Conservation (phyloP, 2,329 filamentous ascomycete genomes). For the Ascochyta viciae-villosae region DNA sequence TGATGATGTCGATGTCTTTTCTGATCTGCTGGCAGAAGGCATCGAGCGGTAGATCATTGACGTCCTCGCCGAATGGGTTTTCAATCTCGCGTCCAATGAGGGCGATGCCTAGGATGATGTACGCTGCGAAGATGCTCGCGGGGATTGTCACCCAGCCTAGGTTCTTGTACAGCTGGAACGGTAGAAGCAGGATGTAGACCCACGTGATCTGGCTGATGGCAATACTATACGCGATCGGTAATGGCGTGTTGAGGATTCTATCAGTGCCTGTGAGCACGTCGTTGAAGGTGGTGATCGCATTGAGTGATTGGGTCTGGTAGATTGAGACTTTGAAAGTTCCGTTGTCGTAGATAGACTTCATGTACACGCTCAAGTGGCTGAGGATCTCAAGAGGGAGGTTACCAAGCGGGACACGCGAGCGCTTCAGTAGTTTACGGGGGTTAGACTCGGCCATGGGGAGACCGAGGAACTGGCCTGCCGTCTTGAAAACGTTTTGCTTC, state of each 20-base stretch:
- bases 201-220: slow-evolving; percentile 85
- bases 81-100: slow-evolving; percentile 83
- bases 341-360: slow-evolving; percentile 66
- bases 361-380: slow-evolving; percentile 70
- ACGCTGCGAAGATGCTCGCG: slow-evolving; percentile 72
- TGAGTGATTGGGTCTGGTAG: slow-evolving; percentile 67
- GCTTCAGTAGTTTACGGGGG: slow-evolving; percentile 77
- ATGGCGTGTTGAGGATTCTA: slow-evolving; percentile 79
- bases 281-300: slow-evolving; percentile 68
- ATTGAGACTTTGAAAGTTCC: slow-evolving; percentile 63
- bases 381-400: slow-evolving; percentile 84
- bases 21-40: slow-evolving; percentile 77
- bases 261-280: slow-evolving; percentile 76
- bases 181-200: slow-evolving; percentile 80
- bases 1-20: slow-evolving; percentile 76
- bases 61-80: slow-evolving; percentile 83
- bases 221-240: slow-evolving; percentile 84
- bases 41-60: slow-evolving; percentile 74
- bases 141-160: slow-evolving; percentile 80
- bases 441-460: slow-evolving; percentile 78
- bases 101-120: slow-evolving; percentile 81
- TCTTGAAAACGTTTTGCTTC: slow-evolving; percentile 58
- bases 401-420: slow-evolving; percentile 72
- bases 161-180: slow-evolving; percentile 74
- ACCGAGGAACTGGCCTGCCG: slow-evolving; percentile 73